Evolutionary conservation across 164 flowering plant species (phyloP), one percentile per base, ranked within the genome.

Genomic region (Liquidambar formosana): DNA sequence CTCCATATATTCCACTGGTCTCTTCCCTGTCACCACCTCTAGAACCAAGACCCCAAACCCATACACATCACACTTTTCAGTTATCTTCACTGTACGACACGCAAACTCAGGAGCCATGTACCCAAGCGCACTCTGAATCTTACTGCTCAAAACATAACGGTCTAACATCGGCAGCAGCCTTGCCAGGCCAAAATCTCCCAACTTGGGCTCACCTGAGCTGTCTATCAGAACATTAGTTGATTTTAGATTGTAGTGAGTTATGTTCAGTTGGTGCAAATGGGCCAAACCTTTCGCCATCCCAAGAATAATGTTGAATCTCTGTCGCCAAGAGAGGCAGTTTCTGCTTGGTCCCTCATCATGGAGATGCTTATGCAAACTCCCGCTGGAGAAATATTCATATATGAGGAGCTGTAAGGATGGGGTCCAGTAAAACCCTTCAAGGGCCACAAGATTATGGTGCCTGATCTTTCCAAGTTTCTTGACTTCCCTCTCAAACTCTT

Each of bases 31-130:
- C 44, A 92, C 88, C 21, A 89, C 83, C 83, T 94, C 98, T 51
- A 94, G 78, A 46, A 85, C 79, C 81, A 94, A 73, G 1, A 94
- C 70, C 21, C 98, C 98, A 73, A 90, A 94, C 2, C 98, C 97
- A 64, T 94, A 94, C 0, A 91, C 94, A 69, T 94, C 98, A 68
- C 96, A 90, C 61, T 92, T 94, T 70, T 94, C 97, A 0, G 91
- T 94, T 67, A 94, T 84, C 77, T 86, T 90, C 64, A 91, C 97
- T 9, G 94, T 89, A 64, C 80, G 71, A 66, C 97, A 92, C 1
- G 97, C 97, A 65, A 91, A 92, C 68, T 94, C 99, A n/a, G 99
- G 99, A 23, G 99, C 99, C 93, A 89, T 88, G 83, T 94, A 94
- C 12, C 99, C 99, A 1, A 94, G 85, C 28, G 97, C 95, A 67